A percentile compares a stretch with the other conserved stretches of the same genome.
These are phyloP conservation scores for Leptographium flavum DNA, from an alignment of 2,329 filamentous ascomycete genomes.

Conservation along the genomic window DNA sequence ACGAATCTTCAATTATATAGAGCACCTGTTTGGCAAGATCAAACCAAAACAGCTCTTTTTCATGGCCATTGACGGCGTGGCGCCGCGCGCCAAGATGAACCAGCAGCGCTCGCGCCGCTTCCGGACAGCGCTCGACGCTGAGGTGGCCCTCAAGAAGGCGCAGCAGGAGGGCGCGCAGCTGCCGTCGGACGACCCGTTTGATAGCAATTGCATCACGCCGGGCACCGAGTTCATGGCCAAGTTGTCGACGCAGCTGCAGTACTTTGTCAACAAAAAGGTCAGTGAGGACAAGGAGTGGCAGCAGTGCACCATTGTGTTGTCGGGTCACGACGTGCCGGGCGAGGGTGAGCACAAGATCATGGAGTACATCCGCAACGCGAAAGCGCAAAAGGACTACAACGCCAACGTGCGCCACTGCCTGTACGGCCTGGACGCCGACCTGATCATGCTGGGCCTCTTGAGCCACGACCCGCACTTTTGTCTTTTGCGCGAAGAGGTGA, in stretches of 20 bases:
- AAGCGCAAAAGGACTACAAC: conserved; percentile 86
- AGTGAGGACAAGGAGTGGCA: conserved; percentile 97
- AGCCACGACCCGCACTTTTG: conserved; percentile 98
- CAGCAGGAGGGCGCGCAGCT: conserved; percentile 79
- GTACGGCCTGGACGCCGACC: conserved; percentile 90
- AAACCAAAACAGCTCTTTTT: conserved; percentile 98
- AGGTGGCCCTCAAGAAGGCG: conserved; percentile 83
- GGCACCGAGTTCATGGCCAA: conserved; percentile 97
- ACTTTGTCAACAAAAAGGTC: conserved; percentile 98
- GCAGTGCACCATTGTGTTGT: conserved; percentile 87
- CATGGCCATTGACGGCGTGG: conserved; percentile 98
- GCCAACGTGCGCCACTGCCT: conserved; percentile 90
- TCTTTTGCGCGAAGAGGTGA: conserved; percentile 91
- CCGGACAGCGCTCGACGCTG: conserved; percentile 81
- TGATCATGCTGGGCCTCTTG: conserved; percentile 95
- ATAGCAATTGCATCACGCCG: conserved; percentile 98
- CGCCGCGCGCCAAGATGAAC: conserved; percentile 98
- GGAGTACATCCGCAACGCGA: conserved; percentile 97
- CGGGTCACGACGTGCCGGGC: conserved; percentile 92
- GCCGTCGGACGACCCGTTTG: conserved; percentile 89
- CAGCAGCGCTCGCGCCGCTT: conserved; percentile 94
- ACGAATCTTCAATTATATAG: conserved; percentile 98
- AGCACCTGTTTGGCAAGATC: conserved; percentile 96
- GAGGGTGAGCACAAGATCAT: conserved; percentile 99
- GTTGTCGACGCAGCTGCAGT: conserved; percentile 83